Percentiles rank a stretch among this genome's conserved stretches.
Evolutionary conservation across 805 yeast genomes (phyloP).

Genomic region (Clavispora vitiphila): DNA sequence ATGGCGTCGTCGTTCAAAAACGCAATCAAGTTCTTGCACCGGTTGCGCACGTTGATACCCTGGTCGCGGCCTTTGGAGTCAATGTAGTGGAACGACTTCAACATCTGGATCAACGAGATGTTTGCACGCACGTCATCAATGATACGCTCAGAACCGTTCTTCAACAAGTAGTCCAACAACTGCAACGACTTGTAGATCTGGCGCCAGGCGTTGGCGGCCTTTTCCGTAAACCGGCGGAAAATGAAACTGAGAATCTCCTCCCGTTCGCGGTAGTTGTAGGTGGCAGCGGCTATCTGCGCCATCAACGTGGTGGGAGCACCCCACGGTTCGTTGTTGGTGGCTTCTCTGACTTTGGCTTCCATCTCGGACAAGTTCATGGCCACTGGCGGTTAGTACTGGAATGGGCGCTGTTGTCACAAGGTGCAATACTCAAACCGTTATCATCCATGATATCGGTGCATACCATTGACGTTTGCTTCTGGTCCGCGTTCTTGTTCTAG

Average conservation of each 20-base stretch:
- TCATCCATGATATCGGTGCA: too few relatives aligned
- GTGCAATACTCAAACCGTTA: too few relatives aligned
- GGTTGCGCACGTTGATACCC: conserved; percentile 90
- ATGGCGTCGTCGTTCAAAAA: conserved; percentile 71
- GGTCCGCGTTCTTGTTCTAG: too few relatives aligned
- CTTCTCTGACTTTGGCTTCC: conserved; percentile 95
- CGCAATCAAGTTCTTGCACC: conserved; percentile 70
- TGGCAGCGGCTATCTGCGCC: conserved; percentile 94
- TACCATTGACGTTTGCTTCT: too few relatives aligned
- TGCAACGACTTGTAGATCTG: conserved; percentile 94
- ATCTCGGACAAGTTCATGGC: conserved; percentile 94
- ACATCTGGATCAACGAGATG: conserved; percentile 73
- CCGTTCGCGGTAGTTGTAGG: conserved; percentile 78
- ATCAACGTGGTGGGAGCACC: conserved; percentile 88
- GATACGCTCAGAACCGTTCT: conserved; percentile 90
- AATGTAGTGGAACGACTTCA: conserved; percentile 88
- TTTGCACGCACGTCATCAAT: conserved; percentile 92
- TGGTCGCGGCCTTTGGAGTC: conserved; percentile 94
- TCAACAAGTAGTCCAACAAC: conserved; percentile 82
- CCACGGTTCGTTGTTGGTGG: conserved; percentile 99
- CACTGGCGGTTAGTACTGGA: conserved; percentile 28
- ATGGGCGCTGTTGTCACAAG: too few relatives aligned
- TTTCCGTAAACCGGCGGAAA: conserved; percentile 89
- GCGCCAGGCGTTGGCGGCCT: conserved; percentile 95
- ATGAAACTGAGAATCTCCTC: conserved; percentile 75